These are phyloP conservation scores for Plasmodium gallinaceum DNA, from an alignment of 169 alveolate species.

Conservation along the genomic window DNA sequence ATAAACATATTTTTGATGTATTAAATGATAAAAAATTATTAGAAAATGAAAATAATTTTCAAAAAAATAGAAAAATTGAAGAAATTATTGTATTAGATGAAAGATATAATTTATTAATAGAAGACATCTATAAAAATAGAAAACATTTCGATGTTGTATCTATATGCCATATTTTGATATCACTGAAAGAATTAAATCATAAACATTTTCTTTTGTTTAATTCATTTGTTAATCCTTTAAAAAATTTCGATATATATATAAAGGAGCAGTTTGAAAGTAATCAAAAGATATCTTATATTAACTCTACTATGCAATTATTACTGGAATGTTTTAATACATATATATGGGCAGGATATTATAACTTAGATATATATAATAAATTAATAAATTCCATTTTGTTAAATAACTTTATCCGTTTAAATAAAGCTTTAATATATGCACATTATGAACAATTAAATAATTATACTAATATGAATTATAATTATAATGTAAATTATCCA, in stretches of 20 bases:
- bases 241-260: constrained; percentile 68
- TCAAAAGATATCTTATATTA: constrained; percentile 24
- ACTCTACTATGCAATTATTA: constrained; percentile 35
- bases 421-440: constrained; percentile 10
- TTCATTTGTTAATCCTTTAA: constrained; percentile 80
- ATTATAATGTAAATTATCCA: constrained; percentile 64
- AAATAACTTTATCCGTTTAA: constrained; percentile 46
- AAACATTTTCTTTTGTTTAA: constrained; percentile 80
- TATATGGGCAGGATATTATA: constrained; percentile 77
- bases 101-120: constrained; percentile 77
- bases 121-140: constrained; percentile 82
- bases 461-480: constrained; percentile 49
- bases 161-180: constrained; percentile 82
- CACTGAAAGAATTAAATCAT: constrained; percentile 83
- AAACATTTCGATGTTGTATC: constrained; percentile 83
- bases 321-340: constrained; percentile 67
- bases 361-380: constrained; percentile 62
- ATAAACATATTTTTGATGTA: constrained; percentile 31
- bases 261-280: constrained; percentile 54
- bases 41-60: constrained; percentile 69
- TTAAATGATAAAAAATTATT: constrained; percentile 79
- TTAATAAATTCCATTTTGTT: constrained; percentile 56
- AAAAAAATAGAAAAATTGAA: constrained; percentile 74
- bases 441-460: constrained; percentile 45
- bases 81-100: constrained; percentile 69